Evolutionary conservation across 495 filamentous ascomycete genomes (phyloP), one percentile per base, ranked within the genome.

Genomic region (Bombardia bombarda): DNA sequence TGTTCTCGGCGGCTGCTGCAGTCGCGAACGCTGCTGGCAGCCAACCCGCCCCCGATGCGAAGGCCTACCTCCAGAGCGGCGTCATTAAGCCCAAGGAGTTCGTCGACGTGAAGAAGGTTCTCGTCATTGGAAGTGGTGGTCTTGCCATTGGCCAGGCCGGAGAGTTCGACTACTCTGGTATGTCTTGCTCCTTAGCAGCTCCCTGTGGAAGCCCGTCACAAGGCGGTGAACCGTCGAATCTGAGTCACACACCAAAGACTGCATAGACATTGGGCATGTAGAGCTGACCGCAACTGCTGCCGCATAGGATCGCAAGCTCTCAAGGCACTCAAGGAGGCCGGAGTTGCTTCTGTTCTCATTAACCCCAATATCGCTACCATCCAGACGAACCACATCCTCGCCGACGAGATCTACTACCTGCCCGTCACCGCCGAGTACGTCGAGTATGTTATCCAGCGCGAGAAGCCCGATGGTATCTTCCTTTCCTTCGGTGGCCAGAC

Each of bases 351-450:
- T 4, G 85, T 98, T 42, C 70, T 98, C 51, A 95, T 98, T 62
- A 98, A 98, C 64, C 92, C 92, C 37, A 98, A 98, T 63, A 97
- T 98, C 62, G 92, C 92, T 39, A 98, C 92, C 42, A 95, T 98
- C 50, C 92, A 98, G 68, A 98, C 92, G 17, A 94, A 90, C 52
- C 92, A 95, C 69, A 79, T 79, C 53, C 78, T 98, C 51, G 89
- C 89, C 42, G 92, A 98, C 64, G 95, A 98, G 72, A 87, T 98
- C 45, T 98, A 96, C 72, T 98, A 96, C 72, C 79, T 98, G 17
- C 92, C 92, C 17, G 89, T 98, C 55, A 97, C 87, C 25, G 82
- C 87, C 19, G 90, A 97, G 49, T 97, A 95, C 57, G 89, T 98
- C 50, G 81, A 87, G 53, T 95, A 95, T 64, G 87, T 98, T 46